These are phyloP conservation scores for Trichoderma sp. DNA, from an alignment of 2,329 filamentous ascomycete genomes.

Conservation along the genomic window DNA sequence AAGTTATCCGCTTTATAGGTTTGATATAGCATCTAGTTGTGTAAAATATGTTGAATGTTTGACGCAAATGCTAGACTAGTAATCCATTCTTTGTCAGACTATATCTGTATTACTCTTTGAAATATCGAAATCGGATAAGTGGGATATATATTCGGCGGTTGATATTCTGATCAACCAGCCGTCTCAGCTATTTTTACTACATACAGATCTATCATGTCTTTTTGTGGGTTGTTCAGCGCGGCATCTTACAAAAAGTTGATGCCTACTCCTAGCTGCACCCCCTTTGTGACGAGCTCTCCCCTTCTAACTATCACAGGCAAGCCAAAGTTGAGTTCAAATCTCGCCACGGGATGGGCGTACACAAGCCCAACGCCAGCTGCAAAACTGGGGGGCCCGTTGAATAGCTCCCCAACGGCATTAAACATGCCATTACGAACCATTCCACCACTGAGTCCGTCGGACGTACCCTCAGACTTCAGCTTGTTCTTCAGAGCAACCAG, in stretches of 20 bases:
- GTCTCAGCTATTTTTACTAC: not conserved
- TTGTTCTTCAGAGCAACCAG: constrained; percentile 73
- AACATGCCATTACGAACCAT: constrained; percentile 59
- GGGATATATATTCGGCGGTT: constrained; percentile 5
- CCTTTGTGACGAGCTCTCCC: constrained; percentile 88
- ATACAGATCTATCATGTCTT: not conserved
- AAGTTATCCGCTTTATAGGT: not conserved
- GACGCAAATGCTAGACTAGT: too few relatives aligned
- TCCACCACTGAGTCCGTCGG: constrained; percentile 43
- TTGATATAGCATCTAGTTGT: not conserved
- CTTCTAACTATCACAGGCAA: constrained; percentile 79
- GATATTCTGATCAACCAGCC: not conserved
- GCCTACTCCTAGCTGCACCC: constrained; percentile 91
- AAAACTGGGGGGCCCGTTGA: constrained; percentile 77
- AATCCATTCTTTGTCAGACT: not conserved
- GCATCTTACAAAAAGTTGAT: constrained; percentile 81
- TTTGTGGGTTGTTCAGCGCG: not conserved
- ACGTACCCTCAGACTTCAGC: constrained; percentile 50
- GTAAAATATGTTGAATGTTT: not conserved
- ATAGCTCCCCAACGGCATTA: constrained; percentile 69
- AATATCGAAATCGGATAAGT: constrained; percentile 3
- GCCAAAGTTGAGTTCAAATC: constrained; percentile 96
- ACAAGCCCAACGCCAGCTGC: constrained; percentile 89
- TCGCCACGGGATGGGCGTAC: constrained; percentile 89
- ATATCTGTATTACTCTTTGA: not conserved